Evolutionary conservation across 495 filamentous ascomycete genomes (phyloP).

Genomic region (Penicillium cinerascens): DNA sequence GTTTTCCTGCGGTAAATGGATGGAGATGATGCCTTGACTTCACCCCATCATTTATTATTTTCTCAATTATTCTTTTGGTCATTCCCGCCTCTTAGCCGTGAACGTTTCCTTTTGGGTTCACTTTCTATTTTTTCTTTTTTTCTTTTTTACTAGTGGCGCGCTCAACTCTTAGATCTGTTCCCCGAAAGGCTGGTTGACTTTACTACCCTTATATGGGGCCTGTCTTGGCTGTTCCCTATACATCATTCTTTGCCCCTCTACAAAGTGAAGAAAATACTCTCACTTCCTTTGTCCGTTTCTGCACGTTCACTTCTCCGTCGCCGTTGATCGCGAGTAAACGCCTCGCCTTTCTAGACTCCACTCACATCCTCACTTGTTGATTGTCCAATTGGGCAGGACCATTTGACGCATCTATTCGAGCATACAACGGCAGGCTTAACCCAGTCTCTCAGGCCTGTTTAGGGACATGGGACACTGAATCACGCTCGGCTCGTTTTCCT

Average conservation of each 20-base stretch:
- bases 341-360: neutral
- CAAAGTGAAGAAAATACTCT: neutral
- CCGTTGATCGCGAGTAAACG: neutral
- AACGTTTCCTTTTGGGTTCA: conserved; percentile 24
- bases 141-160: conserved; percentile 6
- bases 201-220: conserved; percentile 38
- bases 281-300: conserved; percentile 14
- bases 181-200: conserved; percentile 21
- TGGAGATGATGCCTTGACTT: conserved; percentile 45
- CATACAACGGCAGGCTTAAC: neutral
- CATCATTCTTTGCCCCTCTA: conserved; percentile 25
- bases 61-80: conserved; percentile 14
- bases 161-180: conserved; percentile 8
- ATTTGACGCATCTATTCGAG: neutral
- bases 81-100: conserved; percentile 20
- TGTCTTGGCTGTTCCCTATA: conserved; percentile 27
- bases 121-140: conserved; percentile 15
- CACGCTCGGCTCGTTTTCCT: conserved; percentile 5
- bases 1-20: conserved; percentile 26
- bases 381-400: conserved; percentile 18
- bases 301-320: conserved; percentile 1
- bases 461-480: neutral
- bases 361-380: neutral
- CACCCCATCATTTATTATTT: conserved; percentile 28
- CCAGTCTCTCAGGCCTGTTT: neutral